phyloP scores from a whole-genome alignment of 2,329 filamentous ascomycete species.

The Diaporthe citriasiana region DNA sequence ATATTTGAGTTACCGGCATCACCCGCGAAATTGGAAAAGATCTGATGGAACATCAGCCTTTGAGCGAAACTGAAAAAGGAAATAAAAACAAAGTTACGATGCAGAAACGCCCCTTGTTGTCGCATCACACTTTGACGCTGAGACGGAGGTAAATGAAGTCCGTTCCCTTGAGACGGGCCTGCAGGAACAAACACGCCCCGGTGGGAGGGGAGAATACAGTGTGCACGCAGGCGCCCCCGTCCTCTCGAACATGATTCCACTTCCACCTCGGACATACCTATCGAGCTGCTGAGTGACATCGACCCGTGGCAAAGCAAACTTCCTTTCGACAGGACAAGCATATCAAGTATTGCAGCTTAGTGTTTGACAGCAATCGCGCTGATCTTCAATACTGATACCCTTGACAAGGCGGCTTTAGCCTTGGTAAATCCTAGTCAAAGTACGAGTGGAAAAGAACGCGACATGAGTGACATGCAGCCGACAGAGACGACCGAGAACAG shows the following conservation, averaged over 20 bases:
- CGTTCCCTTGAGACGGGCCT: background rate
- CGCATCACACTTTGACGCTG: background rate
- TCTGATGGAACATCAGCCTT: background rate
- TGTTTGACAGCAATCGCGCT: background rate
- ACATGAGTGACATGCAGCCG: background rate
- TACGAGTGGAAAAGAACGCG: no score
- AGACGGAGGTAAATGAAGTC: background rate
- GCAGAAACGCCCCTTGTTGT: background rate
- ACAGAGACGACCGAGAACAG: background rate
- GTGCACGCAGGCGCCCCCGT: background rate
- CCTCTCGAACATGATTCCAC: background rate
- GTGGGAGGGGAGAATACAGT: background rate
- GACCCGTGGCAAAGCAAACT: background rate
- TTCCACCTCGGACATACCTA: background rate
- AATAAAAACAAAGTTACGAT: background rate
- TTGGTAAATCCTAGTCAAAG: background rate
- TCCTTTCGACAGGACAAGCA: background rate
- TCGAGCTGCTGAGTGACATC: background rate
- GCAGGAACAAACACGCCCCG: background rate
- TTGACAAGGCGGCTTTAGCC: background rate
- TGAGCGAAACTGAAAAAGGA: background rate
- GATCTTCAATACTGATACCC: background rate
- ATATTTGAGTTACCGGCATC: slow-evolving; percentile 29
- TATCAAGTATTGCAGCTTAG: background rate
- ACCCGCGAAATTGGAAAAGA: slow-evolving; percentile 10